Percentiles rank a stretch among this genome's conserved stretches.
These are phyloP conservation scores for Coffea canephora DNA, from an alignment of 257 asterid genomes.

Conservation along the genomic window DNA sequence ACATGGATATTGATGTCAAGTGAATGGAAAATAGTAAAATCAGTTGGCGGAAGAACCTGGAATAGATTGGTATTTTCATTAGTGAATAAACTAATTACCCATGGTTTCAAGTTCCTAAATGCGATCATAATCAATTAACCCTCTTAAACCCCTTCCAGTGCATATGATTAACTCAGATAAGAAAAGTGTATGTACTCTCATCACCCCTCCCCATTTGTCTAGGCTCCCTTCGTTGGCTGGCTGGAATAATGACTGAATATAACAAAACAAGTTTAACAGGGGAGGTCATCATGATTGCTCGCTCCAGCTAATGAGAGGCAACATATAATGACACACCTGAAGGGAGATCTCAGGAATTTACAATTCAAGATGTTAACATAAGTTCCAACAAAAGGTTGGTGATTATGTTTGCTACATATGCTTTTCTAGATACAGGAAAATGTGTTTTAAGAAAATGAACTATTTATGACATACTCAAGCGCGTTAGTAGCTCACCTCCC, in stretches of 20 bases:
- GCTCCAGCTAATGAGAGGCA: background rate
- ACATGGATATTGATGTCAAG: slow-evolving; percentile 58
- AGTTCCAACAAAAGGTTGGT: no score
- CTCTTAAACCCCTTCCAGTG: no score
- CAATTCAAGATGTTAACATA: background rate
- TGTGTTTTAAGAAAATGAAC: background rate
- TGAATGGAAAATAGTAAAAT: slow-evolving; percentile 45
- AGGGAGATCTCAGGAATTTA: background rate
- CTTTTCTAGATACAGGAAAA: background rate
- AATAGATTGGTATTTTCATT: background rate
- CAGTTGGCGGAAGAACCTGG: slow-evolving; percentile 58
- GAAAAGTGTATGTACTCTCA: no score
- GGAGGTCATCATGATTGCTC: background rate
- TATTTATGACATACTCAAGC: background rate
- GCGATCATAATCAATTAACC: background rate
- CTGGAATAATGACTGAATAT: no score
- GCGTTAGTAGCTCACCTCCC: slow-evolving; percentile 48
- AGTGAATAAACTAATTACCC: background rate
- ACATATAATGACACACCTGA: background rate
- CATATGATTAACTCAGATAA: no score
- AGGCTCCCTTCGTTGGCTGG: no score
- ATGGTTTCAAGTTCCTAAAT: background rate
- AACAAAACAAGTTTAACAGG: no score
- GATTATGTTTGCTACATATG: background rate
- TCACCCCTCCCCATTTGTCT: no score